Conservation (phyloP, 2,329 filamentous ascomycete genomes). For the Gnomoniopsis smithogilvyi region DNA sequence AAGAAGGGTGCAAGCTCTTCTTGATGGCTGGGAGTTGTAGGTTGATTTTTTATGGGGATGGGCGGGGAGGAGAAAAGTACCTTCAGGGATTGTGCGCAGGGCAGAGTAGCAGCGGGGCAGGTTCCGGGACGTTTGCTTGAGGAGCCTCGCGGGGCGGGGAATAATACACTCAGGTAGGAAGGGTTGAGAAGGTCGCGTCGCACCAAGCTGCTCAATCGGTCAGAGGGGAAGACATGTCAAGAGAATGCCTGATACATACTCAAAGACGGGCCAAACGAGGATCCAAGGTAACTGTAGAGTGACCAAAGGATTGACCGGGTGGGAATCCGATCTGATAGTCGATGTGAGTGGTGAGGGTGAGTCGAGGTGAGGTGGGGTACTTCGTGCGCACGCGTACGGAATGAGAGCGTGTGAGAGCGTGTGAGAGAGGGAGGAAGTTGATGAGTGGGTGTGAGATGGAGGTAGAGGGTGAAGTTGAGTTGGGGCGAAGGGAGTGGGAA, state of each 20-base stretch:
- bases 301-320: background rate
- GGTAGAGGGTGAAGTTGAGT: conserved; percentile 8
- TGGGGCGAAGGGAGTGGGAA: conserved; percentile 7
- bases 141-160: conserved; percentile 13
- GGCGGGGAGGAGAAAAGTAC: conserved; percentile 4
- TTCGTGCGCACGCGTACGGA: background rate
- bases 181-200: background rate
- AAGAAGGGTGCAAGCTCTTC: conserved; percentile 1
- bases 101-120: conserved; percentile 17
- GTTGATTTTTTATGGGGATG: background rate
- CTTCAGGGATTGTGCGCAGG: conserved; percentile 8
- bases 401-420: conserved; percentile 3
- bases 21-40: background rate
- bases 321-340: background rate
- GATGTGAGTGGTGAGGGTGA: background rate
- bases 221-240: background rate
- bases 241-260: background rate
- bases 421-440: conserved; percentile 16
- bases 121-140: conserved; percentile 2
- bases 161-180: conserved; percentile 6
- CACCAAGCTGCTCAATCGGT: background rate
- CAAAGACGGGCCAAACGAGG: background rate
- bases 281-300: background rate
- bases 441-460: conserved; percentile 6
- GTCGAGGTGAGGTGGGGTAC: background rate